Evolutionary conservation across 163 green algal species (phyloP), one percentile per base, ranked within the genome.

Genomic region (Prototheca stagnorum): DNA sequence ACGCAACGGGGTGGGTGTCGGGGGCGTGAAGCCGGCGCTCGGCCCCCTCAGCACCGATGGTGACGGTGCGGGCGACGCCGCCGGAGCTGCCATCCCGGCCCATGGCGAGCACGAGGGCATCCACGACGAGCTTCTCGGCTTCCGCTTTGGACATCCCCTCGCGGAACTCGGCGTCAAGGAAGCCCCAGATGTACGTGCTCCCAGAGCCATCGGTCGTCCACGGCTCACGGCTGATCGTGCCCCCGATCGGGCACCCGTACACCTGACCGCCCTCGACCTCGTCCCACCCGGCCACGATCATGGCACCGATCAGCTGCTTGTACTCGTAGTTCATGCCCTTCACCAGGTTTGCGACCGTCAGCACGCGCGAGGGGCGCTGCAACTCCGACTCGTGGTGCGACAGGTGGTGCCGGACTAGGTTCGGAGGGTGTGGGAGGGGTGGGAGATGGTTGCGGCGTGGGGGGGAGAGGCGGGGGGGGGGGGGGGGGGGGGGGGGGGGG

Each of bases 201-300:
- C 85, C 85, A 9, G 80, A 93, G 25, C 85, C 85, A 59, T 95
- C 85, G 41, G 84, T 87, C 5, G 81, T 69, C 85, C 85, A 95
- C 20, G 62, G 59, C 57, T 93, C 71, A 25, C 57, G 61, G 4
- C 72, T 51, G 11, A 95, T 55, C 0, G 85, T 90, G 50, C 85
- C 85, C 19, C 85, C 81, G 39, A 95, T 94, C 43, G 81, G 82
- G 42, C 70, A 77, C 21, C 77, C 79, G 53, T 75, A 95, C 41
- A 95, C 83, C 60, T 92, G 79, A 1, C 83, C 84, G 8, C 85
- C 83, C 1, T 65, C 47, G 2, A 68, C 24, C n/a, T 59, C 61
- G 59, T 95, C 85, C 62, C 71, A 94, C 5, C 85, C 85, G 20
- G 73, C 85, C 27, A 95, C 78, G 27, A 95, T 77, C 64, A 93